Conservation (phyloP, 805 yeast genomes). For the Saccharomycopsis sp. region DNA sequence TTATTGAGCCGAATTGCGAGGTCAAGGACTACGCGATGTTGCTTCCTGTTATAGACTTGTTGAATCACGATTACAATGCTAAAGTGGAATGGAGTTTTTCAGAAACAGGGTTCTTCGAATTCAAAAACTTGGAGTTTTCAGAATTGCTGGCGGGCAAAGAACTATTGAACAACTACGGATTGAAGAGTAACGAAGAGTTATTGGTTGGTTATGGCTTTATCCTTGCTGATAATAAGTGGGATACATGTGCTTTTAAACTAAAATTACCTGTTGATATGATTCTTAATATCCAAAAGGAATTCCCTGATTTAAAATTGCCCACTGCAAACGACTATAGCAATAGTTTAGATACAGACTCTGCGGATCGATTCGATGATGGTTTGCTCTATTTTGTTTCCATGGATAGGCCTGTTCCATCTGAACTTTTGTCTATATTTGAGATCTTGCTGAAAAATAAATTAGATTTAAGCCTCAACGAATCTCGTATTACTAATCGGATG, state of each 20-base stretch:
- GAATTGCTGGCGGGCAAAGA: conserved; percentile 35
- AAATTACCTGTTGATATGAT: conserved; percentile 35
- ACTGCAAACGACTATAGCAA: conserved; percentile 15
- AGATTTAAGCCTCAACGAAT: conserved; percentile 34
- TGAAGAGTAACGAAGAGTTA: conserved; percentile 81
- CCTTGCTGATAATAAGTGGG: conserved; percentile 48
- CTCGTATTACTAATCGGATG: conserved; percentile 43
- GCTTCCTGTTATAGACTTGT: conserved; percentile 69
- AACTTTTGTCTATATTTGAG: conserved; percentile 28
- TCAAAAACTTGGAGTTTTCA: conserved; percentile 4
- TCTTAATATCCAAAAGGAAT: conserved; percentile 30
- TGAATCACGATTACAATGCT: conserved; percentile 62
- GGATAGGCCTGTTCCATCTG: conserved; percentile 14
- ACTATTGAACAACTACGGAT: conserved; percentile 77
- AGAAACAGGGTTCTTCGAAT: conserved; percentile 17
- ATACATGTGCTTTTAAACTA: conserved; percentile 55
- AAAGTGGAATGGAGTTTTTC: conserved; percentile 57
- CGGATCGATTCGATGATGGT: conserved; percentile 11
- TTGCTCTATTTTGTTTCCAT: conserved; percentile 15
- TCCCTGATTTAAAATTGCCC: conserved; percentile 25
- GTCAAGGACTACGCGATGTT: conserved; percentile 50
- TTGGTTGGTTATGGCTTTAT: conserved; percentile 80
- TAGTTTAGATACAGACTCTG: conserved; percentile 17
- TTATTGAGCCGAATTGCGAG: conserved; percentile 31
- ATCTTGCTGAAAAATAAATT: conserved; percentile 30